Evolutionary conservation across 257 asterid genomes (phyloP).

Genomic region (Henckelia pumila): DNA sequence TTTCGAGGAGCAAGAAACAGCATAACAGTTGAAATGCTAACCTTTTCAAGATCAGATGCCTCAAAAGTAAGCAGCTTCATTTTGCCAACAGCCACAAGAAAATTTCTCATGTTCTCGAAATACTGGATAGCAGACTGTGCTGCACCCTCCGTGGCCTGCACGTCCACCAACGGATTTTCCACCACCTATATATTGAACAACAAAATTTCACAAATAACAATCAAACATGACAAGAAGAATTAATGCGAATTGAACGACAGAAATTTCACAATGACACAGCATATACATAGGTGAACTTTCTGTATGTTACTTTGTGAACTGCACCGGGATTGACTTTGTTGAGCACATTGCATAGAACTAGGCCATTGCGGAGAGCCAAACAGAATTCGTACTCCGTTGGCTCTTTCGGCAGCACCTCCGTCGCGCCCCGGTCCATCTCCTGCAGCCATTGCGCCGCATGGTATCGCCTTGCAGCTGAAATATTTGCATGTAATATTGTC

Average conservation of each 20-base stretch:
- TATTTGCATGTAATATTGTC: no score
- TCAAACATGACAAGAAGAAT: background rate
- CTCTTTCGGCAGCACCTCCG: slow-evolving; percentile 59
- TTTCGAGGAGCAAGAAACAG: no score
- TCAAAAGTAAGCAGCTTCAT: slow-evolving; percentile 87
- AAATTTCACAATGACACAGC: background rate
- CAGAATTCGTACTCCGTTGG: slow-evolving; percentile 81
- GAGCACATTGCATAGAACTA: slow-evolving; percentile 94
- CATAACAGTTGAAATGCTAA: slow-evolving; percentile 20
- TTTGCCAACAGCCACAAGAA: slow-evolving; percentile 72
- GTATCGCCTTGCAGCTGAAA: slow-evolving; percentile 69
- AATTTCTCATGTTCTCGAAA: slow-evolving; percentile 89
- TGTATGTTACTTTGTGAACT: slow-evolving; percentile 65
- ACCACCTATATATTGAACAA: slow-evolving; percentile 55
- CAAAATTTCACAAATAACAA: slow-evolving; percentile 6
- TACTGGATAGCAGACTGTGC: slow-evolving; percentile 97
- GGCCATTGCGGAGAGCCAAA: slow-evolving; percentile 85
- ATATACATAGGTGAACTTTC: background rate
- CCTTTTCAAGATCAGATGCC: slow-evolving; percentile 93
- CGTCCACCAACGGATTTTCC: slow-evolving; percentile 70
- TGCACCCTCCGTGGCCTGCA: slow-evolving; percentile 79
- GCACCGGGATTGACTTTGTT: slow-evolving; percentile 94
- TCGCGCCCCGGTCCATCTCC: slow-evolving; percentile 69
- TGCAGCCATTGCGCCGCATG: slow-evolving; percentile 92
- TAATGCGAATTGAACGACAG: background rate